Evolutionary conservation across 805 yeast species (phyloP).

Genomic region (Yamadazyma insecticola): DNA sequence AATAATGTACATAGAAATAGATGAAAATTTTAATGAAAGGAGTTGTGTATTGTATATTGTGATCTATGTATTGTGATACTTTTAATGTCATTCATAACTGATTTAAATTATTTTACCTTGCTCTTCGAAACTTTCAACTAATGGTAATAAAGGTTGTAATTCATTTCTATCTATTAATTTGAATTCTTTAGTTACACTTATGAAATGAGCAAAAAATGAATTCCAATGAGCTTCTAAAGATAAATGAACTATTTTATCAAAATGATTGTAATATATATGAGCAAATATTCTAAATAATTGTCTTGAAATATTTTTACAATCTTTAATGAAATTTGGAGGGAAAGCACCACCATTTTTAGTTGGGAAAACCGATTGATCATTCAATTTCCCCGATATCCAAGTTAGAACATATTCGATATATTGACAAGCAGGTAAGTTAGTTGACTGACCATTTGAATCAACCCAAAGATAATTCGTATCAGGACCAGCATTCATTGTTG

Average conservation of each 20-base stretch:
- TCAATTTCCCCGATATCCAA: conserved; percentile 84
- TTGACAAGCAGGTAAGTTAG: conserved; percentile 85
- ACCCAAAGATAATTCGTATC: conserved; percentile 89
- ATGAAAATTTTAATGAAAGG: too few species aligned
- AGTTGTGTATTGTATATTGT: too few species aligned
- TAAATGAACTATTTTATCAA: conserved; percentile 87
- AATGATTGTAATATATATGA: conserved; percentile 90
- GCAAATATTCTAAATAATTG: conserved; percentile 97
- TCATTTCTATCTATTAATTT: conserved; percentile 76
- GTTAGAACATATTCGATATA: conserved; percentile 88
- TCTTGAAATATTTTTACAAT: conserved; percentile 78
- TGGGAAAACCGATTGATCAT: conserved; percentile 88
- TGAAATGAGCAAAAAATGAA: conserved; percentile 91
- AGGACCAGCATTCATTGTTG: conserved; percentile 96
- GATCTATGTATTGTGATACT: too few species aligned
- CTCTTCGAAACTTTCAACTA: conserved; percentile 74
- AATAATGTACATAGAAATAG: too few species aligned
- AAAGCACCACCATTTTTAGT: conserved; percentile 87
- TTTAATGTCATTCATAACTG: not conserved
- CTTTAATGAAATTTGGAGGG: conserved; percentile 78
- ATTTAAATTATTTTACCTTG: conserved; percentile 73
- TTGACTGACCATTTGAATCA: conserved; percentile 69
- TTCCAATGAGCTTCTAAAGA: conserved; percentile 97
- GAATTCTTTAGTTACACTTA: conserved; percentile 82
- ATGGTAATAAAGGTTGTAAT: conserved; percentile 67